Conservation (phyloP, 2,329 filamentous ascomycete species). For the Diplodia sapinea region DNA sequence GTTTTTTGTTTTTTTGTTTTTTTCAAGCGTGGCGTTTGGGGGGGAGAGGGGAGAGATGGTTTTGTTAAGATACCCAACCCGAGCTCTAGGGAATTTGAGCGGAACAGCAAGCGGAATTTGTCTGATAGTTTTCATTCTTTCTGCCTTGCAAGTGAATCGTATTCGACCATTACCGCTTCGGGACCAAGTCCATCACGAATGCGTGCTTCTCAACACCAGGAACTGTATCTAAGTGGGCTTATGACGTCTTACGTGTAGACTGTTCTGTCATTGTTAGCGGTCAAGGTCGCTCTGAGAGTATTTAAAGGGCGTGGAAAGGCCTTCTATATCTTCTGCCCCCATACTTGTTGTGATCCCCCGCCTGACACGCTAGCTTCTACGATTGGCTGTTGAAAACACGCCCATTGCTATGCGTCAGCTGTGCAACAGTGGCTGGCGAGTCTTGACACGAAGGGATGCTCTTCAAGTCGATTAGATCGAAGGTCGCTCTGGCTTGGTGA, state of each 20-base stretch:
- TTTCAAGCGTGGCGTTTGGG: background rate
- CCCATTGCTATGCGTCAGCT: too few relatives aligned
- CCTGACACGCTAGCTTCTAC: too few relatives aligned
- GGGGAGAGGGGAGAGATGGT: background rate
- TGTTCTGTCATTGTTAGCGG: background rate
- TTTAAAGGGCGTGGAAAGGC: background rate
- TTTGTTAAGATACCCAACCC: slow-evolving; percentile 22
- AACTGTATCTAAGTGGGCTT: background rate
- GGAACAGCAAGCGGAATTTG: background rate
- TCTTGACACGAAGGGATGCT: too few relatives aligned
- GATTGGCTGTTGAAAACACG: too few relatives aligned
- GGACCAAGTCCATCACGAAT: background rate
- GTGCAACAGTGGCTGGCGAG: too few relatives aligned
- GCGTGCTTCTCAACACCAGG: background rate
- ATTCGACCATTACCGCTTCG: background rate
- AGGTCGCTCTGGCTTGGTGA: too few relatives aligned
- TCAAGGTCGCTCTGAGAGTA: background rate
- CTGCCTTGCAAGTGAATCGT: background rate
- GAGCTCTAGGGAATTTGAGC: slow-evolving; percentile 29
- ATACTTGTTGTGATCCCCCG: too few relatives aligned
- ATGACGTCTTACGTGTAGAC: background rate
- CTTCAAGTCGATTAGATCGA: too few relatives aligned
- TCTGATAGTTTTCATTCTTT: slow-evolving; percentile 3
- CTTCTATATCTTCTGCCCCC: background rate
- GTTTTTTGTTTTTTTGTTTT: background rate